Evolutionary conservation across 257 asterid species (phyloP).

Genomic region (Nicotiana noctiflora): DNA sequence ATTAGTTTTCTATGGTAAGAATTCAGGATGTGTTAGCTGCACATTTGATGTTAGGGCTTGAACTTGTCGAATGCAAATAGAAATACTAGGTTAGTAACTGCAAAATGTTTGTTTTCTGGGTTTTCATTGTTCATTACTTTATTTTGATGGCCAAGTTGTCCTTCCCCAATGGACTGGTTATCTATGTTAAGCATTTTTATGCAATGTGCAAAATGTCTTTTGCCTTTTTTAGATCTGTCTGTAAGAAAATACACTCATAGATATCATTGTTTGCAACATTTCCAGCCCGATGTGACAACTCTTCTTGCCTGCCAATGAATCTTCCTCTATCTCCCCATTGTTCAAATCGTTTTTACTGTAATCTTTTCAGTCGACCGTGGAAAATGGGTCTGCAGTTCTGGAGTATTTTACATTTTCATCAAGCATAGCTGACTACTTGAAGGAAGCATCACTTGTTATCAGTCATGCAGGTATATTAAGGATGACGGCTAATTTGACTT

Average conservation of each 20-base stretch:
- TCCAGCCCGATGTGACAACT: background rate
- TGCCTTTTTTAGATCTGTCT: background rate
- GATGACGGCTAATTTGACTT: background rate
- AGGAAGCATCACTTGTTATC: conserved; percentile 79
- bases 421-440: conserved; percentile 75
- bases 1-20: background rate
- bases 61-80: background rate
- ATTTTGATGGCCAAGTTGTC: no score
- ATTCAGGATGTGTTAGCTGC: background rate
- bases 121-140: background rate
- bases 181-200: background rate
- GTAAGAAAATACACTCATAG: background rate
- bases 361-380: conserved; percentile 50
- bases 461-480: conserved; percentile 70
- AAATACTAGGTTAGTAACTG: background rate
- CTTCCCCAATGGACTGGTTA: no score
- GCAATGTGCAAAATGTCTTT: background rate
- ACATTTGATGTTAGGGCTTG: background rate
- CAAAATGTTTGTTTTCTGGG: background rate
- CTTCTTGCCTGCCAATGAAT: background rate
- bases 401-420: conserved; percentile 82
- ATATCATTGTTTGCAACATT: background rate
- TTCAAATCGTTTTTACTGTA: background rate
- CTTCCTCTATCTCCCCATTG: background rate
- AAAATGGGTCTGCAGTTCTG: conserved; percentile 46